Conservation (phyloP, 371 early-diverging fungal genomes). For the Apophysomyces elegans region DNA sequence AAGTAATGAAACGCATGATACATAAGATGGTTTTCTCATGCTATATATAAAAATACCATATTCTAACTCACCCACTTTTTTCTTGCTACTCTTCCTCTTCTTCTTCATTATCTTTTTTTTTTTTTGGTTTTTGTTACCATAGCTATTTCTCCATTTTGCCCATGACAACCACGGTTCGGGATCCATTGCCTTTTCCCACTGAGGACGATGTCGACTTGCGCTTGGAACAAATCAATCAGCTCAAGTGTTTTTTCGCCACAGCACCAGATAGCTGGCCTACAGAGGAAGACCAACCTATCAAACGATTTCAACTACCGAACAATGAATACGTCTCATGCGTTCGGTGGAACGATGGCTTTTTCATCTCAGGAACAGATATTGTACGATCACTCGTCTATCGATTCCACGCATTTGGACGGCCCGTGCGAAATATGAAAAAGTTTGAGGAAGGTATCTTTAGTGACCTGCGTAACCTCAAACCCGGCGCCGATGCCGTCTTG, state of each 20-base stretch:
- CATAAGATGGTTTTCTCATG: constrained; percentile 5
- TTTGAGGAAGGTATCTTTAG: constrained; percentile 99
- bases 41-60: background rate
- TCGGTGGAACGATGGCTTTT: constrained; percentile 86
- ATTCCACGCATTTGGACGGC: constrained; percentile 92
- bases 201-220: constrained; percentile 34
- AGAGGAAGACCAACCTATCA: constrained; percentile 53
- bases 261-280: constrained; percentile 59
- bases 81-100: constrained; percentile 15
- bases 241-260: constrained; percentile 59
- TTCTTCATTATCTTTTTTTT: background rate
- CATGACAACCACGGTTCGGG: constrained; percentile 17
- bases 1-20: constrained; percentile 10
- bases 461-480: constrained; percentile 98
- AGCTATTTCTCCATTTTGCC: constrained; percentile 21
- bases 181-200: constrained; percentile 28
- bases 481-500: constrained; percentile 95
- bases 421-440: constrained; percentile 93
- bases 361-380: constrained; percentile 99
- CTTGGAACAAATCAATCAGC: constrained; percentile 48
- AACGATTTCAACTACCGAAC: constrained; percentile 76
- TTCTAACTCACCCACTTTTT: background rate
- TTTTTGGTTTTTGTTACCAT: constrained; percentile 8
- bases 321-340: constrained; percentile 92
- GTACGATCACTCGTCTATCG: constrained; percentile 95